Evolutionary conservation across 768 basidiomycete genomes (phyloP), one percentile per base, ranked within the genome.

Genomic region (Kwoniella newhampshirensis): DNA sequence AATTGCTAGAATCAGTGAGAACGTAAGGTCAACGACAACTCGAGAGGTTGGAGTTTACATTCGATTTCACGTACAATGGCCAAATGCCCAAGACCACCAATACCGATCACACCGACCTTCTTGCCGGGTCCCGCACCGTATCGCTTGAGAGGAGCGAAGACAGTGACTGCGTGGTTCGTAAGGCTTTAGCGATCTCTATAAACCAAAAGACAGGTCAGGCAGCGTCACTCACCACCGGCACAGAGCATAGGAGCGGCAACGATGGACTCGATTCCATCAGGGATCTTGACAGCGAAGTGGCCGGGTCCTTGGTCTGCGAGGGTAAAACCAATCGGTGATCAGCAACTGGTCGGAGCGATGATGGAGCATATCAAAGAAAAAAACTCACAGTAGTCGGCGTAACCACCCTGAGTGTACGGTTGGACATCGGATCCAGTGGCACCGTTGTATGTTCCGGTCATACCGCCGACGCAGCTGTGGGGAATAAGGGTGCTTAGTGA

Each of bases 251-350:
- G 64, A 37, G 64, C 64, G 15, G 64, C 64, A 12, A 63, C 6
- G n/a, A 57, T 18, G 78, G 77, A 63, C 76, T 84, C 48, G 79
- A 80, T 49, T 79, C 80, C 12, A 74, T 87, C 15, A 85, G 85
- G 86, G 83, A 85, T 20, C 65, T 88, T 51, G 81, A 85, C 67
- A 72, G 77, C 25, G 85, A 88, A 70, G 85, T 66, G 62, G 13
- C 47, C 47, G 35, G 27, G 27, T 11, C 47, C 47, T 18, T 49
- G 47, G 47, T 32, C 47, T 49, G 20, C 4, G 20, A 23, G 12
- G 12, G 9, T 8, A 35, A 17, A 7, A 30, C 17, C 35, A 58
- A 54, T 41, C 37, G 21, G 51, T 47, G 26, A 30, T 18, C 26
- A 13, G 32, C 32, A 6, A 6, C 32, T 32, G n/a, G n/a, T n/a